Conservation (phyloP, 306 rosid genomes). For the Heteromeles arbutifolia region DNA sequence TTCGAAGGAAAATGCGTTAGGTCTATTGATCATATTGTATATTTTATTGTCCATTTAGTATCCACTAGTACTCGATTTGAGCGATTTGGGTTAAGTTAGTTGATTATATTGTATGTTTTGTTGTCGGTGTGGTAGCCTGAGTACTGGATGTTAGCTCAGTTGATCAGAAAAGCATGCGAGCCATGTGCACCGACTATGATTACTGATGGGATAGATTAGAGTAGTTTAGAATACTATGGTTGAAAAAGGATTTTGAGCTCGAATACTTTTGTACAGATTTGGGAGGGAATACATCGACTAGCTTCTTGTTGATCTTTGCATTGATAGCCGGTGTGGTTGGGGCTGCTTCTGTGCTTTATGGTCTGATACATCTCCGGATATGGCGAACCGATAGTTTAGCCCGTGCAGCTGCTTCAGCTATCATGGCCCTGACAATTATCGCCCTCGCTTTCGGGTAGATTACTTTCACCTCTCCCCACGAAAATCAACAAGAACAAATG, state of each 20-base stretch:
- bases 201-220: no score
- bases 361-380: constrained; percentile 26
- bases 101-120: no score
- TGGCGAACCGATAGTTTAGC: constrained; percentile 32
- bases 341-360: constrained; percentile 24
- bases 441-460: constrained; percentile 34
- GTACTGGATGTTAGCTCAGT: no score
- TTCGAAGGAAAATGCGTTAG: no score
- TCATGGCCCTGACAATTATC: constrained; percentile 23
- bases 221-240: not conserved
- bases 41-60: no score
- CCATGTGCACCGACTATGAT: no score
- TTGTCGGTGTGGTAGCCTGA: no score
- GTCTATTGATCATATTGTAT: no score
- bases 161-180: no score
- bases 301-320: constrained; percentile 32
- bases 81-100: no score
- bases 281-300: constrained; percentile 40
- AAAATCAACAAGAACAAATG: not conserved
- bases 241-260: not conserved
- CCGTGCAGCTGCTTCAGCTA: constrained; percentile 19
- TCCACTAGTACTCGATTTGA: no score
- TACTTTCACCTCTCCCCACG: not conserved
- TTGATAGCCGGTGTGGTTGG: constrained; percentile 27
- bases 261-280: constrained; percentile 21